These are phyloP conservation scores for Lepiota subincarnata DNA, from an alignment of 768 basidiomycete genomes.

Conservation along the genomic window DNA sequence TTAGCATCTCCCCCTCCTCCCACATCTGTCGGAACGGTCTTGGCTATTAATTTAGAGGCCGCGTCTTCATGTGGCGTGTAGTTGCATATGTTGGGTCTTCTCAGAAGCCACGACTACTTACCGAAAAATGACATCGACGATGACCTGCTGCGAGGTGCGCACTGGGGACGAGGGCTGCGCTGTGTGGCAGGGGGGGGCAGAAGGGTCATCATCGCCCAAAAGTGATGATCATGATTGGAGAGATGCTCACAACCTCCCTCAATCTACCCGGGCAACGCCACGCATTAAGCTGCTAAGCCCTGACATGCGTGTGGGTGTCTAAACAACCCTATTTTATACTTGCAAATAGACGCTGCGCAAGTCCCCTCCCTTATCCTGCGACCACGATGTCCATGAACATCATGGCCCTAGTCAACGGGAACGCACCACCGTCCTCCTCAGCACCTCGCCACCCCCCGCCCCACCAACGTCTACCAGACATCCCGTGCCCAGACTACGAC, in stretches of 20 bases:
- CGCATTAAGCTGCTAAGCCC: background rate
- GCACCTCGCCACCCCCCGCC: background rate
- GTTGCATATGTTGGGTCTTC: too few species aligned
- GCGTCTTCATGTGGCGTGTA: too few species aligned
- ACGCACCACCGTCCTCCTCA: background rate
- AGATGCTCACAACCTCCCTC: background rate
- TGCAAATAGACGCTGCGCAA: background rate
- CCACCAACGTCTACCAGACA: constrained; percentile 22
- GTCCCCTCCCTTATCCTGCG: constrained; percentile 7
- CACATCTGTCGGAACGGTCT: too few species aligned
- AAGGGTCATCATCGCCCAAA: too few species aligned
- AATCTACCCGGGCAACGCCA: background rate
- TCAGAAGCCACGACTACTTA: too few species aligned
- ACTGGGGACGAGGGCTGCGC: background rate
- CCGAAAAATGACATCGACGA: too few species aligned
- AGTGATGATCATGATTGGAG: background rate
- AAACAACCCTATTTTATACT: background rate
- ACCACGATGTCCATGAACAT: constrained; percentile 11
- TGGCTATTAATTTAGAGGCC: too few species aligned
- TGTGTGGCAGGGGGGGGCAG: background rate
- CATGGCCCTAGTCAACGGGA: constrained; percentile 11
- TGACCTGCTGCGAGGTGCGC: too few species aligned
- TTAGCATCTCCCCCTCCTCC: too few species aligned
- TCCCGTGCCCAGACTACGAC: constrained; percentile 38
- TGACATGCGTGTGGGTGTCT: background rate